Evolutionary conservation across 768 basidiomycete genomes (phyloP), one percentile per base, ranked within the genome.

Genomic region (Kwoniella heveanensis): DNA sequence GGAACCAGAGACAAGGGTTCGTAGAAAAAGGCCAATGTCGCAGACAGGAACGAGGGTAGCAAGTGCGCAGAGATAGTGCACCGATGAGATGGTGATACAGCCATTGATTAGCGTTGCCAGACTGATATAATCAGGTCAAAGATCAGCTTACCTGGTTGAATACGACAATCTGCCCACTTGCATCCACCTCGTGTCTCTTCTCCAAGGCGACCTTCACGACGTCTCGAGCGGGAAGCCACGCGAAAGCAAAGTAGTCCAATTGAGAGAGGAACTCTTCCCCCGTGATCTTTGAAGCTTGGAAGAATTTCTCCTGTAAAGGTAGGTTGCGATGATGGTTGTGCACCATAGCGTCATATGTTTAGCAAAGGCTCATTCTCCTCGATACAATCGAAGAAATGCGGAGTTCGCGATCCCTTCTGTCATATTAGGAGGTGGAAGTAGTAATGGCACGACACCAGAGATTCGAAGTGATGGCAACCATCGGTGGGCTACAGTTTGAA

Each of bases 201-300:
- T 84, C 79, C 39, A 88, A 79, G 1, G 88, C 85, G 2, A 85
- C 85, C 24, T 82, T 74, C 47, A 98, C 88, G 24, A 96, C 81
- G 69, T 89, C 88, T 56, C 93, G 84, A 8, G 92, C 95, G 32
- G 95, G 93, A 50, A 98, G 82, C 95, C 95, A 99, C 22, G 92
- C 88, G 37, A 90, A 86, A 50, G 86, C 85, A 72, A 92, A 91
- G 81, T 91, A 94, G 70, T 88, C 85, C 32, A 99, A 81, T 62
- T 88, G 85, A 17, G 83, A 84, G 17, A 90, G 74, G 76, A 99
- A 96, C 80, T 98, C 96, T 64, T 84, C 82, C 5, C 96, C 95
- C 0, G 92, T 86, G 39, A 98, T 81, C 36, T 81, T 79, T 3
- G 92, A 96, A 1, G 96, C 95, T 67, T 86, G 85, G 56, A 81